phyloP scores from a whole-genome alignment of 257 asterid species.

The Capsicum pubescens region DNA sequence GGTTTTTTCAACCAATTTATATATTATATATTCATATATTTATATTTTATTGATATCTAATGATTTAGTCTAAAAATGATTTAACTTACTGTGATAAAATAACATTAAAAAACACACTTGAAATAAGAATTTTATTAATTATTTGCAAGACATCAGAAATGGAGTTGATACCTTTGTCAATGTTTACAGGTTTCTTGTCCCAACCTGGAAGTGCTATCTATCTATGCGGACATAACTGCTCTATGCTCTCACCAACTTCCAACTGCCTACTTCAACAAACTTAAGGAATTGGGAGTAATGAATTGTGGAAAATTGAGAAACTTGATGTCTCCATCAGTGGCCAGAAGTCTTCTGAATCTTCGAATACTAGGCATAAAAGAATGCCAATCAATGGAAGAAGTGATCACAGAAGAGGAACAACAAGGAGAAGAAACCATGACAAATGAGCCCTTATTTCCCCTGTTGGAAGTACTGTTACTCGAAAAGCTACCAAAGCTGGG shows the following conservation, averaged over 20 bases:
- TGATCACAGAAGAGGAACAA: not conserved
- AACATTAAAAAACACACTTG: too few species aligned
- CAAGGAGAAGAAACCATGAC: not conserved
- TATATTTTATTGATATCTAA: too few species aligned
- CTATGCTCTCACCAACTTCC: not conserved
- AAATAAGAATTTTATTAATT: too few species aligned
- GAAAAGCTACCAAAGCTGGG: not conserved
- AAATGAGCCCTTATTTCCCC: not conserved
- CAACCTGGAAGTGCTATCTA: not conserved
- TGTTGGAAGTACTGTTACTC: not conserved
- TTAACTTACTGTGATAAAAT: too few species aligned
- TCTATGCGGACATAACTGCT: not conserved
- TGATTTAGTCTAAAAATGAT: too few species aligned
- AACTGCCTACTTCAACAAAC: not conserved
- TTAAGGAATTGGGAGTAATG: rapidly evolving
- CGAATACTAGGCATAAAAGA: not conserved
- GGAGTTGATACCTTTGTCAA: too few species aligned
- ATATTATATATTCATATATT: too few species aligned
- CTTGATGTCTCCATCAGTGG: conserved; percentile 2
- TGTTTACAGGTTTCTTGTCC: not conserved
- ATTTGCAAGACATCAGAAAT: too few species aligned
- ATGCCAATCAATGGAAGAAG: not conserved
- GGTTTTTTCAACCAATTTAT: too few species aligned
- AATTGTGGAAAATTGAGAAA: not conserved
- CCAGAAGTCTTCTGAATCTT: not conserved